Percentiles rank a stretch among this genome's conserved stretches.
Conservation (phyloP, 768 basidiomycete genomes). For the Pholiota microspora region DNA sequence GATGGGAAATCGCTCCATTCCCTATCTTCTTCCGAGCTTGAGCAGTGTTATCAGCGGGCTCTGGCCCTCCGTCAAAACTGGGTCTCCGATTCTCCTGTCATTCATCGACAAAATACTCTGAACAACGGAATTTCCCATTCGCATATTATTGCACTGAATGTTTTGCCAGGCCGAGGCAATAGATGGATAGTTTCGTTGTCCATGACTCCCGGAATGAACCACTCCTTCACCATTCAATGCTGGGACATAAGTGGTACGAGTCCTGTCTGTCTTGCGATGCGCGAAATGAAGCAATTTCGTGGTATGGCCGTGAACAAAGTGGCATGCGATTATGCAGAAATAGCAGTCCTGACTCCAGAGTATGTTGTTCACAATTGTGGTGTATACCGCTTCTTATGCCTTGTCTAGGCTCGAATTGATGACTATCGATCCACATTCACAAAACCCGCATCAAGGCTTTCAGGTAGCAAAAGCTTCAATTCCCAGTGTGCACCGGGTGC, state of each 20-base stretch:
- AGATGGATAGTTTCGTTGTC: constrained; percentile 49
- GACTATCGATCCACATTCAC: constrained; percentile 33
- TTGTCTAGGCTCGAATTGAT: constrained; percentile 37
- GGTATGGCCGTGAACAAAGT: constrained; percentile 48
- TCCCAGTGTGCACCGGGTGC: constrained; percentile 24
- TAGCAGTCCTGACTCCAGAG: constrained; percentile 45
- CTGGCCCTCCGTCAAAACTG: constrained; percentile 48
- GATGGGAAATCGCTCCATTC: constrained; percentile 25
- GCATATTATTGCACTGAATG: constrained; percentile 43
- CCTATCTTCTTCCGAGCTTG: constrained; percentile 44
- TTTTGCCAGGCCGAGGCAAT: constrained; percentile 40
- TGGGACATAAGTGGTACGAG: constrained; percentile 46
- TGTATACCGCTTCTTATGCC: background rate
- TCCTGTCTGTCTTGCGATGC: constrained; percentile 42
- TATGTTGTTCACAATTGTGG: constrained; percentile 25
- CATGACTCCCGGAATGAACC: constrained; percentile 11
- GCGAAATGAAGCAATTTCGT: constrained; percentile 33
- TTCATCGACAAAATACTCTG: constrained; percentile 11
- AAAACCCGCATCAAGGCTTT: constrained; percentile 37
- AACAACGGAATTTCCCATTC: constrained; percentile 18
- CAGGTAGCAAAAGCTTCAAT: constrained; percentile 24
- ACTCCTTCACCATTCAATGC: constrained; percentile 41
- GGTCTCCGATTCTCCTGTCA: constrained; percentile 30
- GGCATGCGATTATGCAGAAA: constrained; percentile 23
- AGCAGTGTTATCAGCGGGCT: constrained; percentile 36